A percentile compares a stretch with the other conserved stretches of the same genome.
Evolutionary conservation across 2,329 filamentous ascomycete genomes (phyloP).

Genomic region (Xylariaceae sp.): DNA sequence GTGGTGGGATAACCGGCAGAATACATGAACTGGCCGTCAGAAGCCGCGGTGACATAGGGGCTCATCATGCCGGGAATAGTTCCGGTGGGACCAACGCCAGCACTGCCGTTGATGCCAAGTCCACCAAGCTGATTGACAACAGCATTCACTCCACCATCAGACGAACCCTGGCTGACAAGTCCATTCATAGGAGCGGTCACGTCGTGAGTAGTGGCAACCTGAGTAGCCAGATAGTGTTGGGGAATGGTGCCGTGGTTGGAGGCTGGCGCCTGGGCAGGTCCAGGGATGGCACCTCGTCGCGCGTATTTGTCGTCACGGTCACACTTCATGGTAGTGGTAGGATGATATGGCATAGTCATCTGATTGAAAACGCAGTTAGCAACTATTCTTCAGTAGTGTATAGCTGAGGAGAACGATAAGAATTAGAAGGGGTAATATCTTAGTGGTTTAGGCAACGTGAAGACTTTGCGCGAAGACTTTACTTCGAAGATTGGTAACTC

Average conservation of each 20-base stretch:
- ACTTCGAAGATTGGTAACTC: not conserved
- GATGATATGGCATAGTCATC: conserved; percentile 24
- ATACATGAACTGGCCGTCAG: conserved; percentile 32
- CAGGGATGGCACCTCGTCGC: conserved; percentile 21
- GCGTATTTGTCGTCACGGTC: conserved; percentile 25
- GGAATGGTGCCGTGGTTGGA: conserved; percentile 17
- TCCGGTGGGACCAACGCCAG: conserved; percentile 19
- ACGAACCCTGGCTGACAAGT: conserved; percentile 15
- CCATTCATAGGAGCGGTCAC: conserved; percentile 17
- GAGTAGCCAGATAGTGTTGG: conserved; percentile 22
- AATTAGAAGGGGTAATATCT: too few species aligned
- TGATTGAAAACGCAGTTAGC: conserved; percentile 9
- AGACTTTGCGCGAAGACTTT: not conserved
- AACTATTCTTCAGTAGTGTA: not conserved
- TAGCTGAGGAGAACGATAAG: not conserved
- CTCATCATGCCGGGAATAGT: conserved; percentile 29
- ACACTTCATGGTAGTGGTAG: conserved; percentile 19
- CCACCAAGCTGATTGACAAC: conserved; percentile 31
- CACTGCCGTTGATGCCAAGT: conserved; percentile 34
- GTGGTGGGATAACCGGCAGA: conserved; percentile 20
- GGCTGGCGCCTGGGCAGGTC: conserved; percentile 19
- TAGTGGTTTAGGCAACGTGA: not conserved
- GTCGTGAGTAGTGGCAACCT: conserved; percentile 21
- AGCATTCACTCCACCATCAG: conserved; percentile 26
- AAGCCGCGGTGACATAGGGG: conserved; percentile 29